Base-by-base conservation (phyloP, 257 asterid species). In the Eustoma russellianum region DNA sequence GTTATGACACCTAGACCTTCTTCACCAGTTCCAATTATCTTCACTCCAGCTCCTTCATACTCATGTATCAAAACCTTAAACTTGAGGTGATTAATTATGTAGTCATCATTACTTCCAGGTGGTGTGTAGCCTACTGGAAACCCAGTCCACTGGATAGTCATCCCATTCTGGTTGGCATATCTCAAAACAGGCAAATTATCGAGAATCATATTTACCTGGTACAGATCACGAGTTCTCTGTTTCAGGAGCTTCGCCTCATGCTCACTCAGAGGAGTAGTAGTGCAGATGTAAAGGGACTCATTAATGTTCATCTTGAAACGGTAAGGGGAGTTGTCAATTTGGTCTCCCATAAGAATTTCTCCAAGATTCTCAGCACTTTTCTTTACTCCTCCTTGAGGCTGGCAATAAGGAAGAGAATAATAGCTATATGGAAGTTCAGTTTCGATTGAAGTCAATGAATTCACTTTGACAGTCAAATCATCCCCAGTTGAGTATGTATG, bases 11-110 rank as follows among this genome's bases (percentile, higher is more conserved):
- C 55, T 61, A 53, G 49, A 54, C 56, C 68, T n/a, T 55, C 61
- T 46, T 63, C 68, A 41, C 68, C 68, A 19, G 68, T 63, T 46
- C 68, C 68, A 50, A 63, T 55, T 50, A 63, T 50, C 19, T 50
- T 61, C 56, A 63, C 56, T 13, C 52, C 53, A 24, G 61, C 52
- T 18, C 52, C 68, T 50, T 63, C 68, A 17, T 63, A 63, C 52
- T 63, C 52, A 18, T 63, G 61, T 18, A 63, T 54, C 18, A 63
- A 41, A 7, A 63, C 68, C 7, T 35, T 63, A 16, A 63, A 63
- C 48, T 54, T 63, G 16, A 63, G 41, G 46, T 63, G 68, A 19
- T 63, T 63, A 15, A 63, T 33, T 28, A 63, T 41, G 15, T 63
- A 63, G 12, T 38, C 43, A 38, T 38, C 43, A 54, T 63, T 46